These are phyloP conservation scores for Spinacia oleracea DNA, from an alignment of 179 eudicot genomes.

Conservation along the genomic window DNA sequence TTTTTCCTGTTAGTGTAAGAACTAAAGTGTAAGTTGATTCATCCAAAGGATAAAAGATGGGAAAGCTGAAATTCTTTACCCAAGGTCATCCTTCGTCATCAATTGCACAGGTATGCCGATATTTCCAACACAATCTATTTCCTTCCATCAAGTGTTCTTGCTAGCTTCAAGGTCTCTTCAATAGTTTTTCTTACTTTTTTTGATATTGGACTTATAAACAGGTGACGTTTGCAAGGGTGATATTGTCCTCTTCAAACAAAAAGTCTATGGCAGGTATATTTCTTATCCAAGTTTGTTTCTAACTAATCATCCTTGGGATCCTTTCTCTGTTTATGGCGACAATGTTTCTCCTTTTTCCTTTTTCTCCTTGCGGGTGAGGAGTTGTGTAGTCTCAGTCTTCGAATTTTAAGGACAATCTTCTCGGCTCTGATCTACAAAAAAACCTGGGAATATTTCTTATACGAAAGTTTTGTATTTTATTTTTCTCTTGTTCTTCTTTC, in stretches of 20 bases:
- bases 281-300: slow-evolving; percentile 1
- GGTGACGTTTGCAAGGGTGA: slow-evolving; percentile 96
- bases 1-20: background rate
- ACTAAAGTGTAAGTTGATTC: slow-evolving; percentile 3
- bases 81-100: slow-evolving; percentile 63
- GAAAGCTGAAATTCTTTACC: slow-evolving; percentile 61
- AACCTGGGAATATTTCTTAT: background rate
- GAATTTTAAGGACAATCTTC: background rate
- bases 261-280: slow-evolving; percentile 55
- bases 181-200: slow-evolving; percentile 5
- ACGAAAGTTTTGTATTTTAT: background rate
- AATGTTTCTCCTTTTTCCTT: background rate
- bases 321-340: background rate
- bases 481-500: background rate
- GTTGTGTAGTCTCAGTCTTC: background rate
- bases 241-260: slow-evolving; percentile 72
- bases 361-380: background rate
- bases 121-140: slow-evolving; percentile 5
- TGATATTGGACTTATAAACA: slow-evolving; percentile 30
- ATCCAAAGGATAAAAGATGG: slow-evolving; percentile 67
- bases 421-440: background rate
- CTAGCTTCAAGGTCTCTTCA: background rate
- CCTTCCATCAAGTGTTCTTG: slow-evolving; percentile 2
- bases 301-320: background rate
- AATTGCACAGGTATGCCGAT: slow-evolving; percentile 63